Base-by-base conservation (phyloP, 352 stramenopile species). In the Phytopythium helicoides region DNA sequence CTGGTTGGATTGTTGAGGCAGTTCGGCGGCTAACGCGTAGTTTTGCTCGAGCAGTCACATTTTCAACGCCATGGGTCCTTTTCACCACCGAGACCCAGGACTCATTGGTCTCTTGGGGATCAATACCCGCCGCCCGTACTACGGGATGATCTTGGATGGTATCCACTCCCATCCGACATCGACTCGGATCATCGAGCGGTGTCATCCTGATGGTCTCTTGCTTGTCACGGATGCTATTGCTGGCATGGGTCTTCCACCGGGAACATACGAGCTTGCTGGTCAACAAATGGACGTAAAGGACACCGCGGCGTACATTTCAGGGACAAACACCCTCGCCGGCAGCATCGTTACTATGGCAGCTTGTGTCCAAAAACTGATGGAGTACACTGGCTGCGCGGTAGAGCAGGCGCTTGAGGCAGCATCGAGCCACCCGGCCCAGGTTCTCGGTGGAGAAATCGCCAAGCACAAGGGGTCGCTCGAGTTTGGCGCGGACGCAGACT, bases 51-150 rank as follows among this genome's bases (percentile, higher is more conserved):
- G 23, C 39, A 83, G 73, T 4, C 88, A 97, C 63, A 57, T 97
- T 15, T 97, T 94, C 68, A 97, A 97, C 56, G 90, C 90, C 7
- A 97, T 97, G 90, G 77, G 69, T 21, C 71, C 81, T 5, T 97
- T 97, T 68, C 89, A 97, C 54, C 90, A 97, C 58, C 81, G 89
- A 23, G 78, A 96, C 38, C 90, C 90, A 7, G 90, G 89, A 3
- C 76, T 97, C 48, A 82, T 96, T 11, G 90, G 90, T 2, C 62
- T 97, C 18, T 68, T 96, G 9, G 88, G 86, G 1, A 61, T 67
- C 1, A 62, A 73, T 15, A 38, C 23, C 18, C 48, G 56, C 15
- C 65, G 75, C 9, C 76, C 86, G 9, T 89, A 65, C 62, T 97
- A 88, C 44, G 79, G 80, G 16, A 78, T 97, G 37, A 96, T 97